Conservation (phyloP, 169 alveolate species). For the Miamiensis avidus region DNA sequence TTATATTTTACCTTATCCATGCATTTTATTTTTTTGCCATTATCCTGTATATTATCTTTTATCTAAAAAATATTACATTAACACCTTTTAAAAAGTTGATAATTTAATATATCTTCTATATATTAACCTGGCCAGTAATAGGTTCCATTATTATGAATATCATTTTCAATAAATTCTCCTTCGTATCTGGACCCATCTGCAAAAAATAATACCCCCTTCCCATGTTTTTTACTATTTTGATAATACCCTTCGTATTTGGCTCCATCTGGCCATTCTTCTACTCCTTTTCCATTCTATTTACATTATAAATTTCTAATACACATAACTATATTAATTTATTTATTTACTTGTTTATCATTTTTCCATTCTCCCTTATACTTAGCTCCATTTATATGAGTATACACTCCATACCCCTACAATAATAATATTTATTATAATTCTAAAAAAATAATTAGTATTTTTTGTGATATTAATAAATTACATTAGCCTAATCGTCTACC, state of each 20-base stretch:
- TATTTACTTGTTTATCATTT: conserved; percentile 23
- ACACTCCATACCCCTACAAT: conserved; percentile 10
- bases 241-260: conserved; percentile 9
- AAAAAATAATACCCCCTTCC: conserved; percentile 47
- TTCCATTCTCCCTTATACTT: conserved; percentile 30
- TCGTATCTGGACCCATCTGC: conserved; percentile 47
- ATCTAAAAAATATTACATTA: conserved; percentile 64
- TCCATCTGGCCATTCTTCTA: conserved; percentile 1
- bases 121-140: conserved; percentile 32
- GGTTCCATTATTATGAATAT: conserved; percentile 43
- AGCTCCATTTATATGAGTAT: conserved; percentile 26
- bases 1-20: conserved; percentile 71
- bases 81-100: conserved; percentile 61
- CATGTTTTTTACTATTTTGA: conserved; percentile 25
- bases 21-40: conserved; percentile 73
- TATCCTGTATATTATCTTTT: conserved; percentile 68
- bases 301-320: neutral
- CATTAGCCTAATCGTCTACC: conserved; percentile 26
- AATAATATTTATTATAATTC: no score
- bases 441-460: no score
- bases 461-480: no score
- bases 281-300: conserved; percentile 14
- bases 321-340: neutral
- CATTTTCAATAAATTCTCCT: conserved; percentile 53
- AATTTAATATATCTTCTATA: conserved; percentile 65